Base-by-base conservation (phyloP, 371 early-diverging fungal species). In the Mucor saturninus region DNA sequence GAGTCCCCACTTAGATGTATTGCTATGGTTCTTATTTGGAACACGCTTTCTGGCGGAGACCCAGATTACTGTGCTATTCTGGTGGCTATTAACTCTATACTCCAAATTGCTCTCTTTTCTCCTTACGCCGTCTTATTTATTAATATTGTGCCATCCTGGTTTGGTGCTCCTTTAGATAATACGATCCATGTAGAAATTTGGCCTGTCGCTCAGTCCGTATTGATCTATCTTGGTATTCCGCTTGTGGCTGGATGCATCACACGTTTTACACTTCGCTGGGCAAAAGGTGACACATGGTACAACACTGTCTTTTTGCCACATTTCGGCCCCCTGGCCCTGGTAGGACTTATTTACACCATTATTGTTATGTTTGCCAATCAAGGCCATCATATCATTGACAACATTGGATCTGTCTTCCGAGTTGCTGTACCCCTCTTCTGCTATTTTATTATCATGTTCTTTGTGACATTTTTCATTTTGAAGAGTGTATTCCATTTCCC, bases 11-110 rank as follows among this genome's bases (percentile, higher is more conserved):
- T 21, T 51, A 75, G 84, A 62, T 89, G 92, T 67, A 92, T 90
- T 67, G 92, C 91, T n/a, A 92, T 91, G 91, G 92, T 92, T 9
- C 64, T 92, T 45, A 88, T 92, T 15, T 92, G 92, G 92, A 88
- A 86, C 61, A 67, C 85, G 31, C 72, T 92, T 11, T 86, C 90
- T 28, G 82, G 76, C 7, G 91, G 91, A 2, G 85, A 92, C 54
- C 35, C 74, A 26, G 80, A 89, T 32, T 90, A 85, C 52, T 85
- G 89, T 62, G 91, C 91, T 3, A 77, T 90, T 42, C 69, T 88
- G 0, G 90, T 92, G 8, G 89, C 85, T 9, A 64, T 90, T 70
- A 91, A 92, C 66, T 83, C 89, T 2, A 64, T 92, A 29, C 67
- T 91, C 15, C 93, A 91, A 62, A 84, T 91, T 52, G 68, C 83